Conservation (phyloP, 148 eudicot species). For the Amaranthus palmeri region DNA sequence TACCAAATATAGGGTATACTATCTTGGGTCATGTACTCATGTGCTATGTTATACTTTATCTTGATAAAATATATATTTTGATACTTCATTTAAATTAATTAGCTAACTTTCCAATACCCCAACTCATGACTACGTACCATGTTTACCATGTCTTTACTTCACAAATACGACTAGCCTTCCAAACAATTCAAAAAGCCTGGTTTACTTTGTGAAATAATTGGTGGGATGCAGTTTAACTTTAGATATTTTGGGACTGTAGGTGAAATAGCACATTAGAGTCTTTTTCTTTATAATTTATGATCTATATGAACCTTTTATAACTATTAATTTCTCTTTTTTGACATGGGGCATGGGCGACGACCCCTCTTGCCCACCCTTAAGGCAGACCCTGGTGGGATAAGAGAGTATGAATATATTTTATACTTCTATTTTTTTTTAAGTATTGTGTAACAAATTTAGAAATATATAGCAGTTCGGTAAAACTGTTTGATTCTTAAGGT, state of each 20-base stretch:
- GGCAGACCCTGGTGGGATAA: too few relatives aligned
- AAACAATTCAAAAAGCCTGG: slow-evolving; percentile 23
- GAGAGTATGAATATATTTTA: background rate
- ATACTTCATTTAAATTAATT: background rate
- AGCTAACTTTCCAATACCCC: background rate
- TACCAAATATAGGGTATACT: background rate
- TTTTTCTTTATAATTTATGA: too few relatives aligned
- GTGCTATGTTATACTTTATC: background rate
- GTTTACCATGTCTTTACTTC: slow-evolving; percentile 15
- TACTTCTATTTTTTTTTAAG: background rate
- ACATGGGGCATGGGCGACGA: too few relatives aligned
- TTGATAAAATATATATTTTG: background rate
- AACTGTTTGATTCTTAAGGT: too few relatives aligned
- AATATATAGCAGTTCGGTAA: too few relatives aligned
- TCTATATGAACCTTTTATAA: too few relatives aligned
- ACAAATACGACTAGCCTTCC: slow-evolving; percentile 16
- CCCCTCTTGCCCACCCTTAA: too few relatives aligned
- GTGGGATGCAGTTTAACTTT: too few relatives aligned
- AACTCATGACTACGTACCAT: slow-evolving; percentile 15
- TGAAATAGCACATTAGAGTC: too few relatives aligned
- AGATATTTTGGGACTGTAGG: too few relatives aligned
- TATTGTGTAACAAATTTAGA: background rate
- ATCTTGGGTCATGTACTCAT: slow-evolving; percentile 1
- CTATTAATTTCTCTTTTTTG: too few relatives aligned
- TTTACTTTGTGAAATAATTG: too few relatives aligned